Evolutionary conservation across 768 basidiomycete species (phyloP), one percentile per base, ranked within the genome.

Genomic region (Nidularia pulvinata): DNA sequence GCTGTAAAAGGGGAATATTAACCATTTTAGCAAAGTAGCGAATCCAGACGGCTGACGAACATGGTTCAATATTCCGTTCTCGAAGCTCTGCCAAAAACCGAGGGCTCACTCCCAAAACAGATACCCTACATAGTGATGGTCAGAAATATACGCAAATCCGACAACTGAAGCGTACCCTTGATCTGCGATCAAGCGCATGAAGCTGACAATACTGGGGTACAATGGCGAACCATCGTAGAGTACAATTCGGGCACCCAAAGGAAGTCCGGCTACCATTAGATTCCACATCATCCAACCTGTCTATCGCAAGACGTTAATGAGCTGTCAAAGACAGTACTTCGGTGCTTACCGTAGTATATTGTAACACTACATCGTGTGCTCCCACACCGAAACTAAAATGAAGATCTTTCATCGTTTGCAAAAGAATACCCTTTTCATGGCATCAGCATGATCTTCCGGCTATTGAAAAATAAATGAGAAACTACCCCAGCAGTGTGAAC

Each of bases 161-260:
- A 42, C 13, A 49, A 33, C 13, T 30, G 33, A 49, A 11, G 33
- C 19, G 45, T 39, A 76, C 72, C 73, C 64, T 42, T 78, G 67
- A 60, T 79, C 75, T 51, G 69, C 69, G 42, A 82, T 62, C 50
- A 81, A 71, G 53, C 70, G 74, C 19, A 83, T 58, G 58, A 74
- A 83, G 7, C 64, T 60, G 16, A 53, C 66, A 4, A 75, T 56
- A 44, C 74, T 72, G 5, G 81, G 79, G 57, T 79, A 63, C 57
- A 83, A 80, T 2, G 81, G 82, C 2, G 82, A 83, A 13, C 82
- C 81, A 51, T 82, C 81, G 53, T 81, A 83, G 25, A 75, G 51
- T 44, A 83, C 65, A 46, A 79, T 59, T 9, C 70, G 75, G 11
- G 69, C 60, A 1, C 80, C 79, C 39, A 61, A 66, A 4, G 75